Percentiles rank a stretch among this genome's conserved stretches.
phyloP scores from a whole-genome alignment of 2,329 filamentous ascomycete genomes.

The Dactylellina parvicollis region DNA sequence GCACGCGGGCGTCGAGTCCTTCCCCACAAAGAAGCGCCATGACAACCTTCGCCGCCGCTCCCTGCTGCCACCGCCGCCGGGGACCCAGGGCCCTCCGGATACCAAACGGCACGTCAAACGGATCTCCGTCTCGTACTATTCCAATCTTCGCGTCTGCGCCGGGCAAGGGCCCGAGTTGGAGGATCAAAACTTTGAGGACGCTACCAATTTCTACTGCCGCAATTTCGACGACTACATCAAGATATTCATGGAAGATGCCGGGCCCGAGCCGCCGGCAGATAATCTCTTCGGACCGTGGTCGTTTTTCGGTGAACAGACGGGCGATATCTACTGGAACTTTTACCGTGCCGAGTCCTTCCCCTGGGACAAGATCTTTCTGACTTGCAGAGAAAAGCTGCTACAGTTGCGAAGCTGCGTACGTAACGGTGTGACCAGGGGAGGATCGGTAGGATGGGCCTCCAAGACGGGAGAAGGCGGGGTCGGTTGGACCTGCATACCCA shows the following conservation, averaged over 20 bases:
- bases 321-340: conserved; percentile 17
- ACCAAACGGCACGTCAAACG: not conserved
- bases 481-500: not conserved
- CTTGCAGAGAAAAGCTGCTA: conserved; percentile 1
- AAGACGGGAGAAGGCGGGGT: conserved; percentile 28
- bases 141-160: not conserved
- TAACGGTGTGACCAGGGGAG: conserved; percentile 2
- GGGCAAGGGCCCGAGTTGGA: not conserved
- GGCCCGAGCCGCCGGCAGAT: conserved; percentile 3
- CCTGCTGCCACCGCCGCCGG: conserved; percentile 1
- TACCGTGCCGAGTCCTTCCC: not conserved
- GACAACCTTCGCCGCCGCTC: conserved; percentile 4
- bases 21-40: conserved; percentile 29
- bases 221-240: conserved; percentile 19
- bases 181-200: not conserved
- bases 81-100: conserved; percentile 1
- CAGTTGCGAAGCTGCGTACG: not conserved
- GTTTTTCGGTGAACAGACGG: not conserved
- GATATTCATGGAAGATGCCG: conserved; percentile 4
- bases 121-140: not conserved
- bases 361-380: conserved; percentile 20
- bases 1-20: conserved; percentile 18
- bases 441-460: not conserved
- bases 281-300: conserved; percentile 2
- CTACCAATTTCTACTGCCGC: not conserved